A percentile compares a stretch with the other conserved stretches of the same genome.
Conservation (phyloP, 1,139 yeast genomes). For the Yamadazyma atlantica region DNA sequence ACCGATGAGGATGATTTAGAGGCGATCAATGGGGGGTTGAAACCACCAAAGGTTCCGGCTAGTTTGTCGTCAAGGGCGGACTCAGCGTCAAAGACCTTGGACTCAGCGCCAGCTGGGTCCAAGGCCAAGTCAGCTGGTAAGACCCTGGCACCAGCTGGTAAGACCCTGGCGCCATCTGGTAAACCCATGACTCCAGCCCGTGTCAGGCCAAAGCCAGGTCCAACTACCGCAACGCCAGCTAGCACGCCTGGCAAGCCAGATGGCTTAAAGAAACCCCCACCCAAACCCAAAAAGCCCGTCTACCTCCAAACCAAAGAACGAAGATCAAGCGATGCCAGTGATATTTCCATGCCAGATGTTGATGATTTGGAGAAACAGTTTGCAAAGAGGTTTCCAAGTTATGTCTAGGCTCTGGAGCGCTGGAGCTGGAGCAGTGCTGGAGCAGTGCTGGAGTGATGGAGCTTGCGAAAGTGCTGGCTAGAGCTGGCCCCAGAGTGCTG, state of each 20-base stretch:
- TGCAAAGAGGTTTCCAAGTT: slow-evolving; percentile 55
- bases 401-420: too few species aligned
- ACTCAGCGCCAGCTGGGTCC: background rate
- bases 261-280: slow-evolving; percentile 48
- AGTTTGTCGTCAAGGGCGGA: slow-evolving; percentile 27
- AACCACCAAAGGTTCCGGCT: slow-evolving; percentile 36
- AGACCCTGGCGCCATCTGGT: too few species aligned
- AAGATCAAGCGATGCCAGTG: slow-evolving; percentile 38
- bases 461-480: too few species aligned
- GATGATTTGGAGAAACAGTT: slow-evolving; percentile 57
- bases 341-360: slow-evolving; percentile 50
- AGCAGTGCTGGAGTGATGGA: too few species aligned
- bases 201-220: background rate
- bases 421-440: too few species aligned
- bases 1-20: slow-evolving; percentile 44
- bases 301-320: slow-evolving; percentile 44
- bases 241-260: slow-evolving; percentile 2
- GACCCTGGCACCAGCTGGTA: too few species aligned
- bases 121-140: background rate
- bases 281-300: slow-evolving; percentile 60
- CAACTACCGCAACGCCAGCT: background rate
- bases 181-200: background rate
- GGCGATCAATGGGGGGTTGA: slow-evolving; percentile 31
- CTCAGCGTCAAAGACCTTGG: slow-evolving; percentile 4
- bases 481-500: too few species aligned